Conservation (phyloP, 169 alveolate genomes). For the Theileria sp. region DNA sequence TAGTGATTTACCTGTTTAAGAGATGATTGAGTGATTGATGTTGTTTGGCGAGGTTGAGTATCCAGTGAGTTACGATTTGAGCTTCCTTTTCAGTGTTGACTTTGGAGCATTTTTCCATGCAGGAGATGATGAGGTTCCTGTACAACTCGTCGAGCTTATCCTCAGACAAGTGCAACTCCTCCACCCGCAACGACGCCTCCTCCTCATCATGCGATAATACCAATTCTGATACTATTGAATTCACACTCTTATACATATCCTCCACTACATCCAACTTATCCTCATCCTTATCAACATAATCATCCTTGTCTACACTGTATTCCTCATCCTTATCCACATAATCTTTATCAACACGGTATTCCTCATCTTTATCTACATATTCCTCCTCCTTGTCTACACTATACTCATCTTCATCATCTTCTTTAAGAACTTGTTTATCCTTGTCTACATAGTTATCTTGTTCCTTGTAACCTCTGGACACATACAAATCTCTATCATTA, state of each 20-base stretch:
- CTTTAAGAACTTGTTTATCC: no score
- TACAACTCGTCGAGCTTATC: slow-evolving; percentile 34
- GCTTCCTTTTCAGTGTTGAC: slow-evolving; percentile 52
- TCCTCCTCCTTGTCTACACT: not conserved
- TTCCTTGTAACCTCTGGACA: no score
- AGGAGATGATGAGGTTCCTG: slow-evolving; percentile 7
- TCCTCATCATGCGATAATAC: slow-evolving; percentile 49
- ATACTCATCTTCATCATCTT: not conserved
- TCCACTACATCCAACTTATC: slow-evolving; percentile 3
- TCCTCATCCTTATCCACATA: not conserved
- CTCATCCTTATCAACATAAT: not conserved
- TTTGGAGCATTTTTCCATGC: slow-evolving; percentile 62
- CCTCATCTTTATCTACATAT: not conserved
- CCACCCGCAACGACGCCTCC: slow-evolving; percentile 54
- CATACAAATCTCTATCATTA: no score
- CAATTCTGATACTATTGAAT: slow-evolving; percentile 49
- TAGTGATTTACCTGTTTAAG: not conserved
- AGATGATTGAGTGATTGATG: slow-evolving; percentile 32
- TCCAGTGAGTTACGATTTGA: slow-evolving; percentile 45
- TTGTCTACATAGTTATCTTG: no score
- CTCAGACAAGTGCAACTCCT: slow-evolving; percentile 42
- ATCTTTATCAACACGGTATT: not conserved
- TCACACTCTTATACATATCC: slow-evolving; percentile 11
- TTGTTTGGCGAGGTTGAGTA: slow-evolving; percentile 28
- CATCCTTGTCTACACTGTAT: not conserved